These are phyloP conservation scores for Oidiodendron maius DNA, from an alignment of 495 filamentous ascomycete genomes.

Conservation along the genomic window DNA sequence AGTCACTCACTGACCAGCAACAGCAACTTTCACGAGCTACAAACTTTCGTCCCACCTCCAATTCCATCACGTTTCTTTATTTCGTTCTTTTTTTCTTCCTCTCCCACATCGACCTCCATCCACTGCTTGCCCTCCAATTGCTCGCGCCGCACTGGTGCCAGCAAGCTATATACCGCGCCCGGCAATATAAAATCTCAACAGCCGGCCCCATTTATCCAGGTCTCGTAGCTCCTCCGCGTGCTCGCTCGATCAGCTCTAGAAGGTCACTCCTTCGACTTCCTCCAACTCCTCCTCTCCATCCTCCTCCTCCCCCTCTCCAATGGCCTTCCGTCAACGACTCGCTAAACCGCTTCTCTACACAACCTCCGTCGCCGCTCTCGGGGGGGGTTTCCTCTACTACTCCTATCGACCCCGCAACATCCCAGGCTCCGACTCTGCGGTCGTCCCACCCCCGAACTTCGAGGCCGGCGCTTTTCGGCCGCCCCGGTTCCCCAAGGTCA, in stretches of 20 bases:
- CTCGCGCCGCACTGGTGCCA: too few relatives aligned
- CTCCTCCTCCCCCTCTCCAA: slow-evolving; percentile 26
- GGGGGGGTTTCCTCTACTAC: slow-evolving; percentile 65
- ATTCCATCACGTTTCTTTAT: too few relatives aligned
- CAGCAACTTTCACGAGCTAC: too few relatives aligned
- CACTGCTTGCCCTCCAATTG: too few relatives aligned
- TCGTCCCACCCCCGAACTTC: slow-evolving; percentile 77
- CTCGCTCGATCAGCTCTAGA: background rate
- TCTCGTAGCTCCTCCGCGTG: too few relatives aligned
- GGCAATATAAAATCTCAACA: too few relatives aligned
- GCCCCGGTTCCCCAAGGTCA: slow-evolving; percentile 74
- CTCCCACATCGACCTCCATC: too few relatives aligned
- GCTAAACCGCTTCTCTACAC: slow-evolving; percentile 57
- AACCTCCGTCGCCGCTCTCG: slow-evolving; percentile 43
- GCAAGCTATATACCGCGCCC: too few relatives aligned
- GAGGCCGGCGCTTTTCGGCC: slow-evolving; percentile 71
- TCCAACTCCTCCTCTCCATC: background rate
- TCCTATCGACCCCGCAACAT: slow-evolving; percentile 81
- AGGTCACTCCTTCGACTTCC: background rate
- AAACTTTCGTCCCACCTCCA: too few relatives aligned
- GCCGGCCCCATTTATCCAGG: too few relatives aligned
- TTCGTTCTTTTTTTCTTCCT: too few relatives aligned
- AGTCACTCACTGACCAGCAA: too few relatives aligned
- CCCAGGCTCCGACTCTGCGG: slow-evolving; percentile 72
- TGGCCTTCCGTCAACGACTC: slow-evolving; percentile 56